Percentiles rank a stretch among this genome's conserved stretches.
Evolutionary conservation across 768 basidiomycete species (phyloP).

Genomic region (Hemileccinum impolitum): DNA sequence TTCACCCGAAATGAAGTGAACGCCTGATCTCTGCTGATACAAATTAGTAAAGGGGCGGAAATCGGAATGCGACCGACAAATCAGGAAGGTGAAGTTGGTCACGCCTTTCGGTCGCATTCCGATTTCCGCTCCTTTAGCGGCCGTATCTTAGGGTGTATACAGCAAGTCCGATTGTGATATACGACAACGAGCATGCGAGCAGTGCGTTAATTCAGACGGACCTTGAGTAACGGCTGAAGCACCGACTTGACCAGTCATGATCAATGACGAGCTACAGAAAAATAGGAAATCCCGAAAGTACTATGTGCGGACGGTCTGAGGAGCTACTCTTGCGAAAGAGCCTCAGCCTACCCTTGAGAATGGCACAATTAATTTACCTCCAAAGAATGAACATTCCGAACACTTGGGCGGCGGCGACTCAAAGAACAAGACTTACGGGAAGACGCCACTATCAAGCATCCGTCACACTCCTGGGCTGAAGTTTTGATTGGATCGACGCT

Average conservation of each 20-base stretch:
- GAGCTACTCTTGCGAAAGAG: constrained; percentile 34
- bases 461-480: constrained; percentile 59
- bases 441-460: constrained; percentile 59
- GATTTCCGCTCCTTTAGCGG: no score
- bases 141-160: no score
- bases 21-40: neutral
- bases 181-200: neutral
- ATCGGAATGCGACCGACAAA: neutral
- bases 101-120: no score
- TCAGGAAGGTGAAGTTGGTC: no score
- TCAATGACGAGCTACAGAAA: constrained; percentile 51
- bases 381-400: constrained; percentile 57
- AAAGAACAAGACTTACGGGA: constrained; percentile 53
- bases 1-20: neutral
- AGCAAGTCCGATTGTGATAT: neutral
- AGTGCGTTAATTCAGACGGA: neutral
- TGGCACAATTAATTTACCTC: constrained; percentile 42
- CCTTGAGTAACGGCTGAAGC: neutral
- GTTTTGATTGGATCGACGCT: constrained; percentile 54
- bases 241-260: constrained; percentile 34
- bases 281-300: constrained; percentile 76
- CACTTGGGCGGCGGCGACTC: neutral
- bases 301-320: constrained; percentile 56
- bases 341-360: constrained; percentile 9
- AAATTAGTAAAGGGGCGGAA: neutral